A percentile compares a stretch with the other conserved stretches of the same genome.
Conservation (phyloP, 2,329 filamentous ascomycete species). For the Metarhizium humberi region DNA sequence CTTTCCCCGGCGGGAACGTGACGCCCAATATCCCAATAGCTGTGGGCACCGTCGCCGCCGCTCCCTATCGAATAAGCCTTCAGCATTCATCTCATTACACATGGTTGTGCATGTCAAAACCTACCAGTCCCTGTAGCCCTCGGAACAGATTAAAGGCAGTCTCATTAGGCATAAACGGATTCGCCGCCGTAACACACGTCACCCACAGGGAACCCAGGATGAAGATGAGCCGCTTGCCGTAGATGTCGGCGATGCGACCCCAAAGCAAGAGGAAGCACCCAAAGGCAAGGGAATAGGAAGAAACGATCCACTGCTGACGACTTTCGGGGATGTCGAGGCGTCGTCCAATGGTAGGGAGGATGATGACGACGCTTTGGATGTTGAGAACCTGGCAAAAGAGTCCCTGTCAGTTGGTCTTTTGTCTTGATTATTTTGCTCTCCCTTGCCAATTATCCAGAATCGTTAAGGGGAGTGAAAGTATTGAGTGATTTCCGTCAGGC, state of each 20-base stretch:
- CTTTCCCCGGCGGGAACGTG: conserved; percentile 56
- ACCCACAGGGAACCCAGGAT: conserved; percentile 56
- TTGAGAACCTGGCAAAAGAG: conserved; percentile 37
- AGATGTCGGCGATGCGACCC: conserved; percentile 59
- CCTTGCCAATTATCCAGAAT: too few relatives aligned
- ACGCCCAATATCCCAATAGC: conserved; percentile 61
- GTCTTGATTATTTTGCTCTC: too few relatives aligned
- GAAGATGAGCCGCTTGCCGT: conserved; percentile 57
- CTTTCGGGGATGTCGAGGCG: conserved; percentile 47
- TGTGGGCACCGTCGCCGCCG: conserved; percentile 61
- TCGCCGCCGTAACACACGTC: conserved; percentile 45
- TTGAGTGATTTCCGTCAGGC: too few relatives aligned
- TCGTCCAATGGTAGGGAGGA: conserved; percentile 50
- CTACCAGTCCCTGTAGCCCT: conserved; percentile 52
- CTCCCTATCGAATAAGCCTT: conserved; percentile 31
- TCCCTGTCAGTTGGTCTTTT: too few relatives aligned
- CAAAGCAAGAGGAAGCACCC: conserved; percentile 60
- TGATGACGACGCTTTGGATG: conserved; percentile 50
- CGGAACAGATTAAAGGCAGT: conserved; percentile 59
- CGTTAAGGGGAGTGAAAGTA: too few relatives aligned
- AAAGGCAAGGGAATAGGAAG: conserved; percentile 55
- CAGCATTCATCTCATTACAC: too few relatives aligned
- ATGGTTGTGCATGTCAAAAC: background rate
- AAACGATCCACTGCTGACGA: conserved; percentile 57
- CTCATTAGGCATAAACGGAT: conserved; percentile 57